phyloP scores from a whole-genome alignment of 441 rosid species.

The Pelargonium fulgidum region DNA sequence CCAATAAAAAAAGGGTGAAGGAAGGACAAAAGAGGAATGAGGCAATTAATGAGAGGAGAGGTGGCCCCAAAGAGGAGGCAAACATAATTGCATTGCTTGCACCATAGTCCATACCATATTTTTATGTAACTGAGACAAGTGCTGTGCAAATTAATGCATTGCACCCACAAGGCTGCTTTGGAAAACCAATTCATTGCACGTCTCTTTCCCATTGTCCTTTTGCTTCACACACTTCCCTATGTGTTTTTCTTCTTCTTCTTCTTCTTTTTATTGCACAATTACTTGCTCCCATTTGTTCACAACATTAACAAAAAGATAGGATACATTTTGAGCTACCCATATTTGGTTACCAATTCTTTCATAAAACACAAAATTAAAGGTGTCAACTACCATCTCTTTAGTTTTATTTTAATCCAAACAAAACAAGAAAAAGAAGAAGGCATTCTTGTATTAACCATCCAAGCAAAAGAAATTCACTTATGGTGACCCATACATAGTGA shows the following conservation, averaged over 20 bases:
- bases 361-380: too few relatives aligned
- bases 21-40: background rate
- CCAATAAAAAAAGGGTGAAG: background rate
- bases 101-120: background rate
- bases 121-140: background rate
- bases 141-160: background rate
- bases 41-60: background rate
- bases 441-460: too few relatives aligned
- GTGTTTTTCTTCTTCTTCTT: background rate
- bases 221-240: background rate
- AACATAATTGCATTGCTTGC: background rate
- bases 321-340: too few relatives aligned
- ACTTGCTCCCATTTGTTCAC: too few relatives aligned
- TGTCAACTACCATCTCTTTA: too few relatives aligned
- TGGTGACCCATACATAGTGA: too few relatives aligned
- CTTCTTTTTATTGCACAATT: background rate
- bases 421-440: too few relatives aligned
- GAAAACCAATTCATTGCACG: background rate
- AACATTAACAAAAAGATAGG: too few relatives aligned
- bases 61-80: background rate
- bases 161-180: background rate
- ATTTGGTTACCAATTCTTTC: too few relatives aligned
- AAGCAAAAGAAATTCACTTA: too few relatives aligned
- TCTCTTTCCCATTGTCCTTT: background rate
- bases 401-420: too few relatives aligned